These are phyloP conservation scores for Suhomyces choctaworum DNA, from an alignment of 1,139 yeast species.

Conservation along the genomic window DNA sequence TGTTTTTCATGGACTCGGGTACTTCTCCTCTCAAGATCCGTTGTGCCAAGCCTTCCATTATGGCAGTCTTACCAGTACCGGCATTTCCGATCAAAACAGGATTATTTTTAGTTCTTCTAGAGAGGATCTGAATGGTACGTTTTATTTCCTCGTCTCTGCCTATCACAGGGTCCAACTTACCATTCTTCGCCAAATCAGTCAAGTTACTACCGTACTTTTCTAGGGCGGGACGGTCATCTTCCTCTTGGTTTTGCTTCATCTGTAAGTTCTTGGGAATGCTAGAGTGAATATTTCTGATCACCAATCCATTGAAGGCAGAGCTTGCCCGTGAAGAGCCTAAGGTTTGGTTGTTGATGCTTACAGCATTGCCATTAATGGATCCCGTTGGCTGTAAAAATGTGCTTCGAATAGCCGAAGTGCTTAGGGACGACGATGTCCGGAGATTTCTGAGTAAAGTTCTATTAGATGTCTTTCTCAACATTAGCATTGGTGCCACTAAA, in stretches of 20 bases:
- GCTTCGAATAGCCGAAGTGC: not conserved
- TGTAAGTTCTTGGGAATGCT: slow-evolving; percentile 25
- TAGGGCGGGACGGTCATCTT: slow-evolving; percentile 70
- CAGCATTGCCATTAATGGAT: too few relatives aligned
- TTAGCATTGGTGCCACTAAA: too few relatives aligned
- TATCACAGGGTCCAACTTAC: slow-evolving; percentile 93
- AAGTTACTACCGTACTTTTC: slow-evolving; percentile 87
- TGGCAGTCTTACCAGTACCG: slow-evolving; percentile 97
- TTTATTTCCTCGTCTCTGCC: slow-evolving; percentile 96
- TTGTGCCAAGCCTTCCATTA: slow-evolving; percentile 95
- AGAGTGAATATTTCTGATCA: slow-evolving; percentile 18
- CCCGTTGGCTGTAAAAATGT: not conserved
- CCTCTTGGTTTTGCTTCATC: slow-evolving; percentile 48
- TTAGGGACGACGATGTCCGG: too few relatives aligned
- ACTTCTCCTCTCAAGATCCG: slow-evolving; percentile 88
- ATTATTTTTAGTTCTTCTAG: slow-evolving; percentile 90
- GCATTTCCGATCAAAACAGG: slow-evolving; percentile 95
- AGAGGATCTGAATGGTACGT: slow-evolving; percentile 86
- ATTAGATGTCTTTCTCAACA: slow-evolving; percentile 2
- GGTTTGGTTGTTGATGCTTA: too few relatives aligned
- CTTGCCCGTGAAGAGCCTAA: too few relatives aligned
- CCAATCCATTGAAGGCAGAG: too few relatives aligned
- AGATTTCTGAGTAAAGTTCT: too few relatives aligned
- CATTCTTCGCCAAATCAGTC: slow-evolving; percentile 82
- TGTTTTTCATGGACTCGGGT: slow-evolving; percentile 88